phyloP scores from a whole-genome alignment of 108 stramenopile genomes.

The Skeletonema grethae region DNA sequence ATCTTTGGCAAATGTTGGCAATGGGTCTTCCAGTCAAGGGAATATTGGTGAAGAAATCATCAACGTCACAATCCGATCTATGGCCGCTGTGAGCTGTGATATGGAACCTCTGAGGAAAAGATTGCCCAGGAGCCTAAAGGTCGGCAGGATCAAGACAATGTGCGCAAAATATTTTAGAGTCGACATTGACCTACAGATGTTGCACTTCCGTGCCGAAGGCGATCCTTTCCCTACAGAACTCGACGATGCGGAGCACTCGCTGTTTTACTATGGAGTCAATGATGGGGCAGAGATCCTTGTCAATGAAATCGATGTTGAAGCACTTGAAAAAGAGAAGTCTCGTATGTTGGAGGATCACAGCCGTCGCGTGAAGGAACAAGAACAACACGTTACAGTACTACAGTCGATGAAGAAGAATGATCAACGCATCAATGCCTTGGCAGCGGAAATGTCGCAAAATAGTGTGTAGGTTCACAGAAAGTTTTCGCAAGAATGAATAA shows the following conservation, averaged over 20 bases:
- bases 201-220: slow-evolving; percentile 67
- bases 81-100: slow-evolving; percentile 75
- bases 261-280: slow-evolving; percentile 84
- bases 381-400: slow-evolving; percentile 43
- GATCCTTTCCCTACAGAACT: slow-evolving; percentile 73
- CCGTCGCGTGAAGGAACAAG: slow-evolving; percentile 52
- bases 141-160: slow-evolving; percentile 82
- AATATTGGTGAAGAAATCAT: slow-evolving; percentile 60
- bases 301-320: slow-evolving; percentile 75
- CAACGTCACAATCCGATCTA: slow-evolving; percentile 71
- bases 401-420: slow-evolving; percentile 52
- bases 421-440: slow-evolving; percentile 13
- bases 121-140: slow-evolving; percentile 66
- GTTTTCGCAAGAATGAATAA: background rate
- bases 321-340: slow-evolving; percentile 35
- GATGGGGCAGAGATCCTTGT: slow-evolving; percentile 88
- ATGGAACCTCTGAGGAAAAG: slow-evolving; percentile 75
- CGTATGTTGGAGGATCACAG: slow-evolving; percentile 42
- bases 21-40: slow-evolving; percentile 12
- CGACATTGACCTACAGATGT: slow-evolving; percentile 74
- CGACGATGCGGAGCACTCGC: slow-evolving; percentile 69
- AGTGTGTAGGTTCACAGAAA: slow-evolving; percentile 6
- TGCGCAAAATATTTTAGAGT: slow-evolving; percentile 78
- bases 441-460: slow-evolving; percentile 18
- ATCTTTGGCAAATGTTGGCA: slow-evolving; percentile 16